These are phyloP conservation scores for Fusarium anguioides DNA, from an alignment of 2,329 filamentous ascomycete genomes.

Conservation along the genomic window DNA sequence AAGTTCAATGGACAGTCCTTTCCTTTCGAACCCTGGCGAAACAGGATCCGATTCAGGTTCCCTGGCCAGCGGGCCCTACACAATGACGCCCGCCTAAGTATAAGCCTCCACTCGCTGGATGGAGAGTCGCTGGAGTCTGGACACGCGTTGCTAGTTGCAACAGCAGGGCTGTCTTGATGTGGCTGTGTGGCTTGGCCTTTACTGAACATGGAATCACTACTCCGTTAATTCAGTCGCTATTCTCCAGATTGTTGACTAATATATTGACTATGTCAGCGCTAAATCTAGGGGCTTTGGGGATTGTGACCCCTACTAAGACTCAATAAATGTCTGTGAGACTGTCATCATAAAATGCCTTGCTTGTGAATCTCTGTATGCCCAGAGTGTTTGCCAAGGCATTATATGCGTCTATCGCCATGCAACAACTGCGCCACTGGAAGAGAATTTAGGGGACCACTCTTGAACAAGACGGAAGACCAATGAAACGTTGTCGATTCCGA, in stretches of 20 bases:
- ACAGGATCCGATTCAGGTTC: conserved; percentile 34
- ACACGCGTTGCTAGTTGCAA: conserved; percentile 40
- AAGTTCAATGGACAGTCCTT: conserved; percentile 25
- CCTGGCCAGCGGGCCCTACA: conserved; percentile 7
- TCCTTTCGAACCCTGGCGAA: conserved; percentile 42
- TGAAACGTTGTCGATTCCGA: conserved; percentile 1
- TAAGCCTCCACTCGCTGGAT: conserved; percentile 20
- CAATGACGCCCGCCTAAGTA: conserved; percentile 29
- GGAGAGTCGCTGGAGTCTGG: no score
- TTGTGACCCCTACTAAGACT: background rate
- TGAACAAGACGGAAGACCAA: conserved; percentile 9
- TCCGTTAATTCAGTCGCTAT: no score
- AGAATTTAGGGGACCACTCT: conserved; percentile 12
- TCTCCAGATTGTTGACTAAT: background rate
- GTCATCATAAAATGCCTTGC: background rate
- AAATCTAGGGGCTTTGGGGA: conserved; percentile 3
- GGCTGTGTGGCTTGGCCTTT: conserved; percentile 21
- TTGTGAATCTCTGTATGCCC: background rate
- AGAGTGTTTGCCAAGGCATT: conserved; percentile 4
- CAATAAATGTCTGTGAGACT: background rate
- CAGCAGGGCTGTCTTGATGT: conserved; percentile 26
- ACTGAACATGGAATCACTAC: background rate
- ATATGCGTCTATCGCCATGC: background rate
- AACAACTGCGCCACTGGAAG: conserved; percentile 36
- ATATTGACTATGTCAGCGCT: background rate